A percentile compares a stretch with the other conserved stretches of the same genome.
Evolutionary conservation across 1,284 basidiomycete species (phyloP).

Genomic region (Bothia castanella): DNA sequence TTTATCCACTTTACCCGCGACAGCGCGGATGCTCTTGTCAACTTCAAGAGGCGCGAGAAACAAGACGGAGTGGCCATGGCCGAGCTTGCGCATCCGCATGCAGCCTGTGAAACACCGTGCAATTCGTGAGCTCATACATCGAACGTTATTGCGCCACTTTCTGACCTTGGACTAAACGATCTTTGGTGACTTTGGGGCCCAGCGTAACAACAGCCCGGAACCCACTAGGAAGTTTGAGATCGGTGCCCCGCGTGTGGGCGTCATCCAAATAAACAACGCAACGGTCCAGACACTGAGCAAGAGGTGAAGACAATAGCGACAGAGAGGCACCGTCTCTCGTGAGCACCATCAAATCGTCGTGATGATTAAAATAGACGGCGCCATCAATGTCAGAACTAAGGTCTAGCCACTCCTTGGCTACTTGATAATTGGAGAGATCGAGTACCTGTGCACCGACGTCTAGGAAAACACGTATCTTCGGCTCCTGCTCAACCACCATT

Average conservation of each 20-base stretch:
- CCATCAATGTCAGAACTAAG: not conserved
- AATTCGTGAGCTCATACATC: not conserved
- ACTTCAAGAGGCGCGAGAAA: conserved; percentile 2
- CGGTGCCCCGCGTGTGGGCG: not conserved
- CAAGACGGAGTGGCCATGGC: not conserved
- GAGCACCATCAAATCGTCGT: not conserved
- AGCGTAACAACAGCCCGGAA: not conserved
- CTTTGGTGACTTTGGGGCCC: not conserved
- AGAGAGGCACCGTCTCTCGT: not conserved
- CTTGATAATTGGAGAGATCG: not conserved
- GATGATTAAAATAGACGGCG: not conserved
- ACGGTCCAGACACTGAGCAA: not conserved
- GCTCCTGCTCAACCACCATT: not conserved
- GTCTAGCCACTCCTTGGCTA: not conserved
- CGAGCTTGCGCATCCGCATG: conserved; percentile 5
- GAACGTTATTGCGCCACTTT: not conserved
- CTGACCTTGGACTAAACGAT: not conserved
- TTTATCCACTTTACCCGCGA: not conserved
- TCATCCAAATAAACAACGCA: not conserved
- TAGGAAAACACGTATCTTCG: not conserved
- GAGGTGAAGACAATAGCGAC: not conserved
- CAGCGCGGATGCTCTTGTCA: not conserved
- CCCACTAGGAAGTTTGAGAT: not conserved
- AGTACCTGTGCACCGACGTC: not conserved
- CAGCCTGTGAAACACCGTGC: not conserved